These are phyloP conservation scores for Vachellia pachyceras DNA, from an alignment of 306 rosid species.

Conservation along the genomic window DNA sequence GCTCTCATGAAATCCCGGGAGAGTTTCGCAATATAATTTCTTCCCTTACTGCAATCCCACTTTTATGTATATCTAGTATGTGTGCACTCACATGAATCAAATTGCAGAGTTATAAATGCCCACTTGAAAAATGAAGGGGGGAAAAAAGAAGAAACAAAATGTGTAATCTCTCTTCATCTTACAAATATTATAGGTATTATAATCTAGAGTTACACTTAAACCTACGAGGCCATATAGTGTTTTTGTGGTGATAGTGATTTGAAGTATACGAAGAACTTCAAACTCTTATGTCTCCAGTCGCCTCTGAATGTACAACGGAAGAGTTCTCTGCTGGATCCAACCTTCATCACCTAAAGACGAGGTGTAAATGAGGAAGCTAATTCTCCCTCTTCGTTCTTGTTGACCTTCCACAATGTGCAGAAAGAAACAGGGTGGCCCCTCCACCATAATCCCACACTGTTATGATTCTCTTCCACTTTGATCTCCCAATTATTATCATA, in stretches of 20 bases:
- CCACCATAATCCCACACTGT: conserved; percentile 77
- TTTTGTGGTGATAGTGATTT: conserved; percentile 4
- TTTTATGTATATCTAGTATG: background rate
- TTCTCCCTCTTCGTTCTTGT: conserved; percentile 20
- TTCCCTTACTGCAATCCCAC: background rate
- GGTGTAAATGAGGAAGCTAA: conserved; percentile 32
- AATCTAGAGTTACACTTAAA: conserved; percentile 6
- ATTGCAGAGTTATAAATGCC: background rate
- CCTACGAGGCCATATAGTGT: background rate
- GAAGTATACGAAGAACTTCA: background rate
- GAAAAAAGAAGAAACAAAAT: conserved; percentile 2
- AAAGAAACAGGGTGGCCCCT: conserved; percentile 81
- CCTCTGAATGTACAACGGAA: no score
- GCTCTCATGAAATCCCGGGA: background rate
- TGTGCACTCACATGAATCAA: background rate
- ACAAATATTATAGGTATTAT: conserved; percentile 22
- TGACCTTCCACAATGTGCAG: conserved; percentile 78
- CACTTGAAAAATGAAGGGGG: background rate
- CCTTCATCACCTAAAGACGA: conserved; percentile 13
- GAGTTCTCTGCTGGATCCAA: background rate
- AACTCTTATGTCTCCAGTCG: no score
- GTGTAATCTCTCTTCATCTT: conserved; percentile 20
- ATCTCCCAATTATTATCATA: conserved; percentile 88
- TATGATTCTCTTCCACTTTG: conserved; percentile 69
- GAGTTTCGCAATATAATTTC: conserved; percentile 7